Conservation (phyloP, 768 basidiomycete species). For the Pleurotus citrinopileatus region DNA sequence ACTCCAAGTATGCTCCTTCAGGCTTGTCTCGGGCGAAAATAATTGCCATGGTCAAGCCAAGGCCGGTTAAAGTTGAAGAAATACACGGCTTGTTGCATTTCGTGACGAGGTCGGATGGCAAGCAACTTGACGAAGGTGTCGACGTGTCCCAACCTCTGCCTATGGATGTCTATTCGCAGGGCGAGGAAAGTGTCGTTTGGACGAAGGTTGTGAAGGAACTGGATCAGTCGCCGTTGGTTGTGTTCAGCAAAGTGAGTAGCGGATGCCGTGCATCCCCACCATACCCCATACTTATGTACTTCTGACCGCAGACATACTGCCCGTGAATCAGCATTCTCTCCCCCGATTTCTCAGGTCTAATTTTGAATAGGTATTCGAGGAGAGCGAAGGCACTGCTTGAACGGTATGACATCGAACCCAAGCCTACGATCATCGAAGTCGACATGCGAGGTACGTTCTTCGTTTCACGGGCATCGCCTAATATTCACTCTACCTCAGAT, state of each 20-base stretch:
- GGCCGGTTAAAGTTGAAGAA: constrained; percentile 41
- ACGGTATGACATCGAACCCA: constrained; percentile 56
- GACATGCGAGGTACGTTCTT: constrained; percentile 57
- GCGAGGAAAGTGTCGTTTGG: constrained; percentile 44
- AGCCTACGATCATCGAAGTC: constrained; percentile 72
- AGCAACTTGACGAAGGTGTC: constrained; percentile 33
- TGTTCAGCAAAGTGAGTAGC: constrained; percentile 76
- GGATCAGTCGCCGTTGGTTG: constrained; percentile 58
- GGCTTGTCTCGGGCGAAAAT: constrained; percentile 38
- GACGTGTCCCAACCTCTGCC: constrained; percentile 48
- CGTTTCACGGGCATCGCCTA: not conserved
- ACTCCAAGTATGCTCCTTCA: constrained; percentile 11
- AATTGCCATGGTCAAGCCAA: constrained; percentile 32
- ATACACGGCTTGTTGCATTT: constrained; percentile 72
- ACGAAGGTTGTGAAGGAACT: constrained; percentile 36
- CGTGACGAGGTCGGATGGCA: constrained; percentile 46
- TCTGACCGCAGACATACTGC: constrained; percentile 60
- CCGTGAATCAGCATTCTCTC: constrained; percentile 44
- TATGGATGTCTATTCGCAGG: constrained; percentile 52
- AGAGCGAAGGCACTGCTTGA: constrained; percentile 62
- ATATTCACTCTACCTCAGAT: constrained; percentile 32
- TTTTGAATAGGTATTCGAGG: constrained; percentile 49
- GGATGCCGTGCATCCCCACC: not conserved
- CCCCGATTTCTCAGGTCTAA: not conserved
- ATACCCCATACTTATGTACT: not conserved